Evolutionary conservation across 768 basidiomycete genomes (phyloP), one percentile per base, ranked within the genome.

Genomic region (Suillus decipiens): DNA sequence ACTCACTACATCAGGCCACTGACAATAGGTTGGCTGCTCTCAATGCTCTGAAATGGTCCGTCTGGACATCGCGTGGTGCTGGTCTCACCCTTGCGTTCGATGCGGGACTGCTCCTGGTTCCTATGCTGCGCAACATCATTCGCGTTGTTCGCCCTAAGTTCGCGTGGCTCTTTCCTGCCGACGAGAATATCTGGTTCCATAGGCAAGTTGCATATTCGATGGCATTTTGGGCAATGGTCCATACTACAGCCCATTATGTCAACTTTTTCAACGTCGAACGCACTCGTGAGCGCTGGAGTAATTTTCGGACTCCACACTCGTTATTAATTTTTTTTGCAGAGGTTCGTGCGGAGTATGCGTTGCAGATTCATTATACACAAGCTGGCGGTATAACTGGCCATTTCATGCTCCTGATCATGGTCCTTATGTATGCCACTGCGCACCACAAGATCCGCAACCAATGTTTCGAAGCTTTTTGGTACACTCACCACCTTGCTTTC

Each of bases 151-250:
- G 95, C 41, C 95, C 95, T 22, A 85, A 81, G 67, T 71, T 96
- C 53, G 76, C 86, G n/a, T 90, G 90, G 86, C 77, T 92, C 61
- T 88, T 96, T 81, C 95, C 95, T 17, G 89, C 91, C 63, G 95
- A 98, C 74, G 95, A 96, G 80, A 93, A 93, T 68, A 90, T 96
- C 71, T 96, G 95, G 95, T 95, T 92, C 82, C 95, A 97, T 76
- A 82, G 93, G 62, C 94, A 96, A 72, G 92, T 96, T 50, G 95
- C 95, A 19, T 98, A 97, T 75, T 92, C 90, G 8, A 88, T 96
- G 86, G 89, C 93, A 3, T 95, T 96, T 79, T 96, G 90, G 89
- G 79, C 91, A 10, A 89, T 93, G 84, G 89, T 96, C 0, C 95
- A 98, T 76, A 91, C 92, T 6, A 96, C 95, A 5, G 90, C 93